Percentiles rank a stretch among this genome's conserved stretches.
These are phyloP conservation scores for Salix caprea DNA, from an alignment of 345 rosid species.

Conservation along the genomic window DNA sequence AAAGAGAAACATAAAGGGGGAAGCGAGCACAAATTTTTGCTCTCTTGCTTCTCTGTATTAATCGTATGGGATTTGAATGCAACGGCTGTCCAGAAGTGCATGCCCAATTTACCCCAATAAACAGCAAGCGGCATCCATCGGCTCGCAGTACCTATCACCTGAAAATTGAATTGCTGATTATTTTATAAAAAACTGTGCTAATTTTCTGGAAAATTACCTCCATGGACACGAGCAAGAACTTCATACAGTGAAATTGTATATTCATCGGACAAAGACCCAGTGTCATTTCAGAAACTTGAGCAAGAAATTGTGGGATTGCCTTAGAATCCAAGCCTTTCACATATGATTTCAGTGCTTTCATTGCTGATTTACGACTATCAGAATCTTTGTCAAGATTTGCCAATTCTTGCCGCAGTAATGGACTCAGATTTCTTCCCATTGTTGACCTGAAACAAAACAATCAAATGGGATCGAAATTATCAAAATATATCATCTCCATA, in stretches of 20 bases:
- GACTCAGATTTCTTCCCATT: conserved; percentile 73
- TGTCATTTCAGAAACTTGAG: conserved; percentile 90
- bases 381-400: conserved; percentile 84
- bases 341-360: conserved; percentile 73
- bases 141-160: too few species aligned
- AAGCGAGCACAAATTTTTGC: too few species aligned
- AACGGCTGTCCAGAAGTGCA: too few species aligned
- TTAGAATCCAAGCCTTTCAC: conserved; percentile 78
- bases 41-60: too few species aligned
- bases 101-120: too few species aligned
- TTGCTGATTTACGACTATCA: conserved; percentile 66
- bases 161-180: too few species aligned
- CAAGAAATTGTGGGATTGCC: conserved; percentile 77
- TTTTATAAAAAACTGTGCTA: too few species aligned
- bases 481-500: not conserved
- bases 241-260: conserved; percentile 89
- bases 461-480: not conserved
- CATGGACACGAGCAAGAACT: conserved; percentile 61
- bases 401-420: conserved; percentile 58
- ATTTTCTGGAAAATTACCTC: conserved; percentile 36
- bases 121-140: too few species aligned
- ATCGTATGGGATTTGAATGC: too few species aligned
- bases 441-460: conserved; percentile 24
- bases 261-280: conserved; percentile 75
- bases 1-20: too few species aligned